Conservation (phyloP, 306 rosid genomes). For the Fragaria nilgerrensis region DNA sequence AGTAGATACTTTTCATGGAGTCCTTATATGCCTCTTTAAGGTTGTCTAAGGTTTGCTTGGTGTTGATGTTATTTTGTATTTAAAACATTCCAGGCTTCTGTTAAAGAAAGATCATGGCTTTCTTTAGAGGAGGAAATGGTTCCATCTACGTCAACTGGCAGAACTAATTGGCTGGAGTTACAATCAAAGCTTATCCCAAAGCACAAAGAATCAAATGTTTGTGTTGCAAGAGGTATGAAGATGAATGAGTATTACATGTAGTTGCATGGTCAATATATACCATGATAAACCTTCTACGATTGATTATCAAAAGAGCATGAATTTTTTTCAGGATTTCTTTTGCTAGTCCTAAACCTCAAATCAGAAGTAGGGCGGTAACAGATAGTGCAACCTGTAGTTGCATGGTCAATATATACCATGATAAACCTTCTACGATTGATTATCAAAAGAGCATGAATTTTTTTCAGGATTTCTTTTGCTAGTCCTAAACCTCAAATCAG, state of each 20-base stretch:
- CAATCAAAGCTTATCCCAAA: conserved; percentile 70
- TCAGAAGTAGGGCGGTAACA: not conserved
- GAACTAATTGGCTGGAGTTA: conserved; percentile 89
- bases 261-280: conserved; percentile 12
- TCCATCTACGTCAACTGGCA: conserved; percentile 59
- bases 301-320: not conserved
- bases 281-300: not conserved
- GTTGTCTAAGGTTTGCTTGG: conserved; percentile 25
- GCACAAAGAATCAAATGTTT: conserved; percentile 63
- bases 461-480: not conserved
- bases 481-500: not conserved
- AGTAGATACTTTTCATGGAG: not conserved
- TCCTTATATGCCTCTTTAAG: not conserved
- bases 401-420: not conserved
- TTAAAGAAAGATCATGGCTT: conserved; percentile 70
- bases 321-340: not conserved
- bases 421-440: not conserved
- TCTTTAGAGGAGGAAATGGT: conserved; percentile 93
- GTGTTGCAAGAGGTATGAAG: conserved; percentile 89
- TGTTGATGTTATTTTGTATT: conserved; percentile 27
- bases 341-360: not conserved
- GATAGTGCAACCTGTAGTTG: conserved; percentile 18
- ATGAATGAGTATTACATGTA: conserved; percentile 21
- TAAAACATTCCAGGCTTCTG: conserved; percentile 60
- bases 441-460: not conserved